phyloP scores from a whole-genome alignment of 495 filamentous ascomycete species.

The Annulohypoxylon bovei region DNA sequence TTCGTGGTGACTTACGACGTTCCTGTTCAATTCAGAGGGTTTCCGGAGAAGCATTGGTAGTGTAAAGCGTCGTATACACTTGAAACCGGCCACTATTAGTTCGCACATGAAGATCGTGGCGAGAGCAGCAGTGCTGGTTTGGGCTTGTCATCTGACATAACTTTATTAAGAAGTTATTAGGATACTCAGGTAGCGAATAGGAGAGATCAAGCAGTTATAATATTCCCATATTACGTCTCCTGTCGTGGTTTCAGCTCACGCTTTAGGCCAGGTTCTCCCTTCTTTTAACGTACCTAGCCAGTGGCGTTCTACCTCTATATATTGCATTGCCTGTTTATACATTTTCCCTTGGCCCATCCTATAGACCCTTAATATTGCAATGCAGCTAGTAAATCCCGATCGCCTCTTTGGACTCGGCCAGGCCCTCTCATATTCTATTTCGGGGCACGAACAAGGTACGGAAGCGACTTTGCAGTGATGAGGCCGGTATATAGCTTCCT shows the following conservation, averaged over 20 bases:
- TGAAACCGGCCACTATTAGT: too few relatives aligned
- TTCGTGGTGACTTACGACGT: too few relatives aligned
- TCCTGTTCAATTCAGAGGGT: too few relatives aligned
- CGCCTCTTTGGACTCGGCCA: conserved; percentile 33
- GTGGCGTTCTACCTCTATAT: conserved; percentile 6
- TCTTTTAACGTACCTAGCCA: not conserved
- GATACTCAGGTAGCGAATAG: not conserved
- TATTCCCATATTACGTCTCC: not conserved
- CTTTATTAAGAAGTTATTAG: not conserved
- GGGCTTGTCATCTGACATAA: too few relatives aligned
- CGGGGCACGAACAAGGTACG: not conserved
- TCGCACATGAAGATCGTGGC: too few relatives aligned
- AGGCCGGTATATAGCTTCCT: conserved; percentile 8
- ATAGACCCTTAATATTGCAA: conserved; percentile 25
- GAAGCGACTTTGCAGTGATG: conserved; percentile 7
- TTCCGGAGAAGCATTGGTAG: too few relatives aligned
- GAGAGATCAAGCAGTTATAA: not conserved
- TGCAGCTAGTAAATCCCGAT: conserved; percentile 26
- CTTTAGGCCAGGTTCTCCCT: conserved; percentile 4
- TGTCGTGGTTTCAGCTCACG: not conserved
- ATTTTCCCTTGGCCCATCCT: conserved; percentile 13
- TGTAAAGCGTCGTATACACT: too few relatives aligned
- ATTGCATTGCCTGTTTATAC: not conserved
- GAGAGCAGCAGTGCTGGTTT: too few relatives aligned
- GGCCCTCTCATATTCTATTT: conserved; percentile 11